Evolutionary conservation across 208 protist genomes (phyloP), one percentile per base, ranked within the genome.

Genomic region (Borovskyia barvae): DNA sequence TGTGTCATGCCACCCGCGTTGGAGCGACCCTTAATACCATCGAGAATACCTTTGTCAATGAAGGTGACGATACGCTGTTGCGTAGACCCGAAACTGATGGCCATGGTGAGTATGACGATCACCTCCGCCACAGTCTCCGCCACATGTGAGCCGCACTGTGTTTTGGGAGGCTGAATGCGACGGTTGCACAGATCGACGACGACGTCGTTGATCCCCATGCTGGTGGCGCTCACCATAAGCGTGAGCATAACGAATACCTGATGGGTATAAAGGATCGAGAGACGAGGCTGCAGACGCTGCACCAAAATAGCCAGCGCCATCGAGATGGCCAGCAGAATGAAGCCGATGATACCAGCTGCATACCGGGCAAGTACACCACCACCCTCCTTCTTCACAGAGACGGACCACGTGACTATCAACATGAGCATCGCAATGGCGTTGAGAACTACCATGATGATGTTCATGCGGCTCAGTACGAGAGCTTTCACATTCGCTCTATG

Each of bases 61-160:
- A 89, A 94, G 1, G 73, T 86, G 20, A 92, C 76, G 51, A 94
- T 85, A 14, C 87, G 84, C 69, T 94, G 83, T 58, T 94, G 87
- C 17, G 87, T 89, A 19, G 80, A 83, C n/a, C 49, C 72, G 66
- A 75, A 93, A 36, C 62, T 68, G 42, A 72, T 55, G 17, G 50
- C 78, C 83, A 91, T 88, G 7, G 74, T 83, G n/a, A 93, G 36
- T 30, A 57, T 75, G 11, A 91, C 71, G 5, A 91, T 45, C 3
- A 91, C 26, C 40, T 94, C 74, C 5, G 79, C 87, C 3, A 92
- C 47, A 20, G 82, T 66, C 56, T 93, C 82, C 17, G 60, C 75
- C 8, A 81, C 53, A 55, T 90, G 87, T 7, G 78, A 63, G 47
- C 57, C 76, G 54, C 87, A 93, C 58, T 59, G 54, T 20, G 64